These are phyloP conservation scores for Candida tallmaniae DNA, from an alignment of 805 yeast genomes.

Conservation along the genomic window DNA sequence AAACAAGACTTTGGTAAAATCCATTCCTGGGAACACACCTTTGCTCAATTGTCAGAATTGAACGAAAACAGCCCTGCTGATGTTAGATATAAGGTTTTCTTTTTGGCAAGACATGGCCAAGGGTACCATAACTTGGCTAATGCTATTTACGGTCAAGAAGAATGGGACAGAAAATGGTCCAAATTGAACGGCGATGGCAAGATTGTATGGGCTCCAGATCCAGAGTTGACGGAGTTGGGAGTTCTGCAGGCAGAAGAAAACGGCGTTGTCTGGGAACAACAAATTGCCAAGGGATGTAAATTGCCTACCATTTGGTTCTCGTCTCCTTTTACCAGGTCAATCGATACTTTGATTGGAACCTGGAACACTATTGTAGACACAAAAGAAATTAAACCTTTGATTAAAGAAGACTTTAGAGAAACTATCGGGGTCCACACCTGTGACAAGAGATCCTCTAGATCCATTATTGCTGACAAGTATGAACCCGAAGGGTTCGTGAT, in stretches of 20 bases:
- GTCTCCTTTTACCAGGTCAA: constrained; percentile 51
- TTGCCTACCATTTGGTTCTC: constrained; percentile 40
- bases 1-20: constrained; percentile 41
- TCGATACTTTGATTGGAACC: constrained; percentile 44
- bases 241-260: constrained; percentile 42
- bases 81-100: constrained; percentile 41
- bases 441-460: constrained; percentile 39
- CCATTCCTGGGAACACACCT: constrained; percentile 31
- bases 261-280: constrained; percentile 31
- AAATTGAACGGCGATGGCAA: constrained; percentile 42
- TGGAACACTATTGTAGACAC: constrained; percentile 35
- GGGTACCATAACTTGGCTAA: constrained; percentile 50
- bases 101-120: constrained; percentile 51
- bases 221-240: constrained; percentile 46
- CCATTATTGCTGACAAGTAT: constrained; percentile 37
- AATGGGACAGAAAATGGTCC: constrained; percentile 46
- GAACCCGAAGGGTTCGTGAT: constrained; percentile 31
- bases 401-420: constrained; percentile 46
- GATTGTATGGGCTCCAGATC: constrained; percentile 49
- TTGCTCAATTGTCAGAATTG: constrained; percentile 27
- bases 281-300: constrained; percentile 17
- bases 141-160: constrained; percentile 39
- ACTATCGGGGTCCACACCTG: constrained; percentile 49
- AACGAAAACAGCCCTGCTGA: constrained; percentile 23
- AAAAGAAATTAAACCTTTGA: constrained; percentile 26